Base-by-base conservation (phyloP, 2,329 filamentous ascomycete species). In the Fusarium poae region DNA sequence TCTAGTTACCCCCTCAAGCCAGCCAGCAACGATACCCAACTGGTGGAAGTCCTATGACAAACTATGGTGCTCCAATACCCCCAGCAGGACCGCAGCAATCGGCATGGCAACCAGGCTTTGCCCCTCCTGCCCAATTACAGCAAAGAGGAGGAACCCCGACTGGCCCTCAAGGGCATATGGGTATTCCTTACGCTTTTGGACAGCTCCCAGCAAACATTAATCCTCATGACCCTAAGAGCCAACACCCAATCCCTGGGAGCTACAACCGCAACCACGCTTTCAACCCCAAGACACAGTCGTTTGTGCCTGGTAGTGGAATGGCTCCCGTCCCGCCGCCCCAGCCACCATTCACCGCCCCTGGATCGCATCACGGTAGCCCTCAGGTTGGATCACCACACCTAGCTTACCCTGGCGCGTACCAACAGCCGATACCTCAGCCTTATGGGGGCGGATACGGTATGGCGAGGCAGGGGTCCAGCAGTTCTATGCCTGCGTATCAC, bases 231-330 rank as follows among this genome's bases (percentile, higher is more conserved):
- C 88, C 89, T 11, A 90, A 92, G 78, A 88, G 87, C 60, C 91
- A 94, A 75, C 93, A 97, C 77, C 92, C 93, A 8, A 89, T 97
- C 58, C 92, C 93, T 16, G 93, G 93, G 35, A 96, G 91, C 79
- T 97, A 88, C 71, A 93, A 92, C 75, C 87, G 94, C 60, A 81
- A 80, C 52, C 92, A 93, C 73, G 89, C 91, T 15, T 97, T 98
- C 82, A 97, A 97, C 76, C 95, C 94, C 1, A 94, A 97, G 81
- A 97, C 92, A 18, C 92, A 97, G 75, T 92, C 94, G 0, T 97
- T 98, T 78, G 88, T 97, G 25, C 95, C 95, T 46, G 78, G 80
- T 20, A 76, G 87, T 67, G 81, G 82, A 27, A 83, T 86, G 77
- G 79, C 81, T 30, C 81, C 84, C 5, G 81, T 84, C 68, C 84